These are phyloP conservation scores for Monilinia aucupariae DNA, from an alignment of 2,329 filamentous ascomycete species.

Conservation along the genomic window DNA sequence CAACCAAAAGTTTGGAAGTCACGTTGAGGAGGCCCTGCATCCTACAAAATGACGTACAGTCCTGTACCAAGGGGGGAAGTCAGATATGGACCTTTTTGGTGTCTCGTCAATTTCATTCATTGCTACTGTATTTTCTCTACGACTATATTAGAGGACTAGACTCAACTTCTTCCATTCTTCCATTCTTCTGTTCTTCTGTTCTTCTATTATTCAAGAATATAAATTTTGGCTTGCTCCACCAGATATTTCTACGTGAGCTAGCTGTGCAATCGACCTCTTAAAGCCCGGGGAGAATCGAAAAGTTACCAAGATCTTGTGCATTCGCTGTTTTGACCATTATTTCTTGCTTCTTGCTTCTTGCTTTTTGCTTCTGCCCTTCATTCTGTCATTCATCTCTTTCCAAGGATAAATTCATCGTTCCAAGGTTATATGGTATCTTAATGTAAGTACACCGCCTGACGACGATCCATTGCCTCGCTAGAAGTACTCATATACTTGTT, in stretches of 20 bases:
- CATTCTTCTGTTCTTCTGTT: neutral
- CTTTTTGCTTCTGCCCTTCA: neutral
- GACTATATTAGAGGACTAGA: neutral
- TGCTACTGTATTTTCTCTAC: no score
- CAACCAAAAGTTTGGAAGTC: neutral
- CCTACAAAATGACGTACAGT: no score
- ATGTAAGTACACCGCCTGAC: neutral
- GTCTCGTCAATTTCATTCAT: no score
- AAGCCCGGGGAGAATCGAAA: neutral
- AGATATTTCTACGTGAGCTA: neutral
- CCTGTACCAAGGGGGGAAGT: no score
- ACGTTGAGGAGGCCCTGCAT: constrained; percentile 3
- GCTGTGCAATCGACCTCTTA: neutral
- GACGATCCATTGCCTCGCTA: neutral
- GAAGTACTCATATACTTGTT: neutral
- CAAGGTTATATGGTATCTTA: neutral
- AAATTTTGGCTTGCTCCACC: neutral
- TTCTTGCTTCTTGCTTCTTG: neutral
- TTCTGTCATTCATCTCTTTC: no score
- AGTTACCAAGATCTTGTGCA: neutral
- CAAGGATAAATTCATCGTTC: no score
- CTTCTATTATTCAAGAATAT: neutral
- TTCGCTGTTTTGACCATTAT: neutral
- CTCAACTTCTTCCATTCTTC: neutral
- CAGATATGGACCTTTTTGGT: neutral